A percentile compares a stretch with the other conserved stretches of the same genome.
These are phyloP conservation scores for Aspergillus puulaauensis DNA, from an alignment of 2,329 filamentous ascomycete genomes.

Conservation along the genomic window DNA sequence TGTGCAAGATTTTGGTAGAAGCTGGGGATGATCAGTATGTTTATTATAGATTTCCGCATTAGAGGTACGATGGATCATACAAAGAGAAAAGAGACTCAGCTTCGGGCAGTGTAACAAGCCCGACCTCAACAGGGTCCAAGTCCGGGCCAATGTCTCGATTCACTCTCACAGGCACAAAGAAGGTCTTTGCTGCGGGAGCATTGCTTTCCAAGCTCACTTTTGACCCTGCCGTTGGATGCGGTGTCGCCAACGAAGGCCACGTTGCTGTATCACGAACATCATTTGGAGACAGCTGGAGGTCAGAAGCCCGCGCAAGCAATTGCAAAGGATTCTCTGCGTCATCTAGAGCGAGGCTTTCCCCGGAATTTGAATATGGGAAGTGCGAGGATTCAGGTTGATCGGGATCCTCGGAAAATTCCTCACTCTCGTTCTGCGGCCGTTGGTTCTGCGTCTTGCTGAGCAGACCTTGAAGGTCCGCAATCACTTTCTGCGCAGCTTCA, in stretches of 20 bases:
- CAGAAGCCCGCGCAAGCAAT: conserved; percentile 69
- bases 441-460: conserved; percentile 50
- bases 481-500: conserved; percentile 43
- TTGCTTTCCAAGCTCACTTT: conserved; percentile 10
- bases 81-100: conserved; percentile 64
- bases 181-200: conserved; percentile 52
- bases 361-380: conserved; percentile 29
- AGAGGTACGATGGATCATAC: conserved; percentile 45
- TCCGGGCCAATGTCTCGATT: conserved; percentile 64
- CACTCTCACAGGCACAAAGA: conserved; percentile 66
- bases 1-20: conserved; percentile 71
- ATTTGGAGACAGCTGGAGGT: conserved; percentile 57
- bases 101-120: conserved; percentile 66
- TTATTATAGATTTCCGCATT: not conserved
- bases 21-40: conserved; percentile 37
- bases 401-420: conserved; percentile 34
- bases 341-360: conserved; percentile 62
- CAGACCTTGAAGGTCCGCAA: conserved; percentile 50
- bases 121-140: conserved; percentile 68
- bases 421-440: conserved; percentile 27
- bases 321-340: conserved; percentile 75
- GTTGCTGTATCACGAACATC: conserved; percentile 22
- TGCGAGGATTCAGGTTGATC: conserved; percentile 19
- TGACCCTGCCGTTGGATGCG: conserved; percentile 40
- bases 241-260: conserved; percentile 28